Evolutionary conservation across 1,139 yeast genomes (phyloP).

Genomic region (Lodderomyces margitis): DNA sequence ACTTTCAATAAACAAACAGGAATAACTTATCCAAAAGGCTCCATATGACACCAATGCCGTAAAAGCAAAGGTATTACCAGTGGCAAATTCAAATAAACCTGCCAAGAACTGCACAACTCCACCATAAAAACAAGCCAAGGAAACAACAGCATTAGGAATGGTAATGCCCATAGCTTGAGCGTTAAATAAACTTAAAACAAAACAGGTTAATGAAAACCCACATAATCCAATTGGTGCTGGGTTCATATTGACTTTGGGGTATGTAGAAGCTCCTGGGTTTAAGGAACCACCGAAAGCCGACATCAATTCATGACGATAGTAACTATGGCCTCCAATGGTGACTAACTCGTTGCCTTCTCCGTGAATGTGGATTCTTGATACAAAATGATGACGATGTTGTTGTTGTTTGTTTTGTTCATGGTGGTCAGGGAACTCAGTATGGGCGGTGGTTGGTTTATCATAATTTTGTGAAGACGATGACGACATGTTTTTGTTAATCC

Average conservation of each 20-base stretch:
- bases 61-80: conserved; percentile 42
- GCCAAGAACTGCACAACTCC: conserved; percentile 48
- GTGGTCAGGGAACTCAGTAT: too few species aligned
- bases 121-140: conserved; percentile 44
- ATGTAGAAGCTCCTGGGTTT: conserved; percentile 42
- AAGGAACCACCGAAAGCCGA: conserved; percentile 42
- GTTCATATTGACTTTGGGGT: conserved; percentile 23
- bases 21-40: conserved; percentile 42
- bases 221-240: conserved; percentile 35
- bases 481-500: too few species aligned
- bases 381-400: too few species aligned
- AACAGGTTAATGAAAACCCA: conserved; percentile 52
- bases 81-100: conserved; percentile 51
- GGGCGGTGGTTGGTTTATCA: too few species aligned
- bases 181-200: conserved; percentile 43
- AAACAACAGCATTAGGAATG: conserved; percentile 39
- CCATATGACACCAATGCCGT: too few species aligned
- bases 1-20: conserved; percentile 31
- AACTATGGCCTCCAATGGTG: conserved; percentile 26
- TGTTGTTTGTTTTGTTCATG: too few species aligned
- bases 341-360: conserved; percentile 25
- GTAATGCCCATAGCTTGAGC: conserved; percentile 42
- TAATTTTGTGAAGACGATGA: too few species aligned
- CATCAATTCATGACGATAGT: conserved; percentile 25
- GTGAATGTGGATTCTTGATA: conserved; percentile 19